phyloP scores from a whole-genome alignment of 2,329 filamentous ascomycete species.

The Fusarium chaquense region DNA sequence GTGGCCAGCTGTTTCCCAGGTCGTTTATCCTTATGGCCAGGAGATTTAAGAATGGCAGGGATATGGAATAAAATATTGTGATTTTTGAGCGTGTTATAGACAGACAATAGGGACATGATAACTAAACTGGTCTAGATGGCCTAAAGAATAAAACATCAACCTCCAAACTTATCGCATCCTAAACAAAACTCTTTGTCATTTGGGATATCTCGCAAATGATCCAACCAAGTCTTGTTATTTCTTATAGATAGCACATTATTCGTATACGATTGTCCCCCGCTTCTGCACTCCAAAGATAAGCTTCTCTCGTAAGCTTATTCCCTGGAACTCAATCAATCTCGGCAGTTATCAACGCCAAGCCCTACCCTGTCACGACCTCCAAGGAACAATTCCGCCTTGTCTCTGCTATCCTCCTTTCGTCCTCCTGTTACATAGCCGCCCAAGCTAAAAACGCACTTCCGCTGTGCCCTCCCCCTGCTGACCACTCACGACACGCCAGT shows the following conservation, averaged over 20 bases:
- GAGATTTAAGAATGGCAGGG: background rate
- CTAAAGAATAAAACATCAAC: background rate
- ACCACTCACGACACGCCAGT: constrained; percentile 19
- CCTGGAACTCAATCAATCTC: background rate
- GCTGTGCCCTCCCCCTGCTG: background rate
- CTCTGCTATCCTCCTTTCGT: background rate
- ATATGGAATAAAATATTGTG: background rate
- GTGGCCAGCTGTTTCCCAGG: constrained; percentile 23
- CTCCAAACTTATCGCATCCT: background rate
- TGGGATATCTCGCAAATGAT: background rate
- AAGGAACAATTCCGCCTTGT: background rate
- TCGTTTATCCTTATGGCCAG: constrained; percentile 12
- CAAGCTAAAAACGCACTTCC: constrained; percentile 21
- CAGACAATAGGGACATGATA: background rate
- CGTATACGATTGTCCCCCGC: background rate
- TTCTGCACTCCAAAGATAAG: constrained; percentile 1
- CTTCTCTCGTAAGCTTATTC: constrained; percentile 29
- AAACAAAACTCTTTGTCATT: background rate
- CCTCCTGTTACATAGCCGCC: constrained; percentile 19
- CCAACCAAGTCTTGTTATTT: background rate
- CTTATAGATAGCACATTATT: background rate
- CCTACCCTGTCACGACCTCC: background rate
- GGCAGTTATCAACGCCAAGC: constrained; percentile 6
- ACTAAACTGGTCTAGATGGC: background rate
- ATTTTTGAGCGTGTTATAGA: background rate